Percentiles rank a stretch among this genome's conserved stretches.
Evolutionary conservation across 495 filamentous ascomycete genomes (phyloP).

Genomic region (Geopyxis carbonaria): DNA sequence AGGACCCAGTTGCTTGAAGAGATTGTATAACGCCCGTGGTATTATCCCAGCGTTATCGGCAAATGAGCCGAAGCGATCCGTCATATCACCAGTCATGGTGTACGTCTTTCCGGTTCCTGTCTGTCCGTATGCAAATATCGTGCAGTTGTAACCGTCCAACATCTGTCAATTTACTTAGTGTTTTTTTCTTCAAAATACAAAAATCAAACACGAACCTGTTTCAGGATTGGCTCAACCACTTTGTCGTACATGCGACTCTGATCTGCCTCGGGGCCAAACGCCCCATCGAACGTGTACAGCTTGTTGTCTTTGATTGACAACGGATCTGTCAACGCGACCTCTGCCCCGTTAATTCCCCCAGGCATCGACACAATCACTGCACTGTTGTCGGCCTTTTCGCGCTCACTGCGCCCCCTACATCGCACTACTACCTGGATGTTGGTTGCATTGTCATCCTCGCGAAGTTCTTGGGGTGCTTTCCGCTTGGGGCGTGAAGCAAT

Average conservation of each 20-base stretch:
- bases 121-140: constrained; percentile 95
- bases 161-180: constrained; percentile 45
- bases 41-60: constrained; percentile 90
- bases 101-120: constrained; percentile 98
- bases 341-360: constrained; percentile 57
- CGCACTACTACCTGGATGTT: constrained; percentile 96
- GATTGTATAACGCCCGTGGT: constrained; percentile 65
- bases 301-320: constrained; percentile 77
- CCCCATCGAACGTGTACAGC: constrained; percentile 88
- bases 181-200: no score
- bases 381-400: constrained; percentile 83
- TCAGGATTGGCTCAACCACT: constrained; percentile 75
- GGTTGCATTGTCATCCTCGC: constrained; percentile 71
- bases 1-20: constrained; percentile 64
- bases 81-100: constrained; percentile 98
- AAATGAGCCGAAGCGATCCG: constrained; percentile 60
- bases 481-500: no score
- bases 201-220: constrained; percentile 47
- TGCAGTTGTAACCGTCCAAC: constrained; percentile 92
- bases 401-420: constrained; percentile 79
- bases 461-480: no score
- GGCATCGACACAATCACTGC: constrained; percentile 79
- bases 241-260: constrained; percentile 86
- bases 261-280: constrained; percentile 90
- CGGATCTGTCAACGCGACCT: constrained; percentile 67